Evolutionary conservation across 2,329 filamentous ascomycete genomes (phyloP).

Genomic region (Neonectria coccinea): DNA sequence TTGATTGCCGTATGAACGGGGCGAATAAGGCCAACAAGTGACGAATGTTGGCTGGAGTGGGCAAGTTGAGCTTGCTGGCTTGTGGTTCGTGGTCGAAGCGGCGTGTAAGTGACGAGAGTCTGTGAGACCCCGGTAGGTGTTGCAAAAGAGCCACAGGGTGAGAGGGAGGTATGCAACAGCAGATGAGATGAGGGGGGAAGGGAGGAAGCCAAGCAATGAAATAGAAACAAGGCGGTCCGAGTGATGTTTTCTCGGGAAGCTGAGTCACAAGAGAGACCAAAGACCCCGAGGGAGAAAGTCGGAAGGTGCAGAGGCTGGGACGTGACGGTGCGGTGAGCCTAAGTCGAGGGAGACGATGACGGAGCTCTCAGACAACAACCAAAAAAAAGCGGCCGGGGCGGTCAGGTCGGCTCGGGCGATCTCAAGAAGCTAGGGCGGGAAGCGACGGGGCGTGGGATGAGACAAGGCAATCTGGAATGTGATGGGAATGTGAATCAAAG

Average conservation of each 20-base stretch:
- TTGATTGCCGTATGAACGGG: background rate
- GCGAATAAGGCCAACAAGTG: background rate
- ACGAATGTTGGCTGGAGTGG: background rate
- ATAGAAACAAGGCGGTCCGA: slow-evolving; percentile 4
- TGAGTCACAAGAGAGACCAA: slow-evolving; percentile 14
- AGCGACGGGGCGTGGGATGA: slow-evolving; percentile 11
- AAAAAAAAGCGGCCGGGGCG: background rate
- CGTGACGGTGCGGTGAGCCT: slow-evolving; percentile 15
- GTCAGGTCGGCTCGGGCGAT: slow-evolving; percentile 1
- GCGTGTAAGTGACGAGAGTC: slow-evolving; percentile 26
- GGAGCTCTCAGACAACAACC: slow-evolving; percentile 12
- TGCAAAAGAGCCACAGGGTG: background rate
- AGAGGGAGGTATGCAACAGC: slow-evolving; percentile 13
- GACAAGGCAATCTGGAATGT: slow-evolving; percentile 22
- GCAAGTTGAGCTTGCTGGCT: slow-evolving; percentile 5
- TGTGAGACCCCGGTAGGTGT: slow-evolving; percentile 12
- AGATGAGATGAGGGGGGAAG: background rate
- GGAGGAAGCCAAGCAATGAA: background rate
- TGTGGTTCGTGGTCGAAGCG: slow-evolving; percentile 3
- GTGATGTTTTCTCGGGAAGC: slow-evolving; percentile 7
- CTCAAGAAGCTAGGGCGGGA: background rate
- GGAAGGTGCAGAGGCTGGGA: background rate
- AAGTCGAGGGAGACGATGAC: background rate
- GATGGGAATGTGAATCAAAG: slow-evolving; percentile 13
- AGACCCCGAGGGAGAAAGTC: slow-evolving; percentile 1